Conservation (phyloP, 2,329 filamentous ascomycete genomes). For the Gaeumannomyces sp. region DNA sequence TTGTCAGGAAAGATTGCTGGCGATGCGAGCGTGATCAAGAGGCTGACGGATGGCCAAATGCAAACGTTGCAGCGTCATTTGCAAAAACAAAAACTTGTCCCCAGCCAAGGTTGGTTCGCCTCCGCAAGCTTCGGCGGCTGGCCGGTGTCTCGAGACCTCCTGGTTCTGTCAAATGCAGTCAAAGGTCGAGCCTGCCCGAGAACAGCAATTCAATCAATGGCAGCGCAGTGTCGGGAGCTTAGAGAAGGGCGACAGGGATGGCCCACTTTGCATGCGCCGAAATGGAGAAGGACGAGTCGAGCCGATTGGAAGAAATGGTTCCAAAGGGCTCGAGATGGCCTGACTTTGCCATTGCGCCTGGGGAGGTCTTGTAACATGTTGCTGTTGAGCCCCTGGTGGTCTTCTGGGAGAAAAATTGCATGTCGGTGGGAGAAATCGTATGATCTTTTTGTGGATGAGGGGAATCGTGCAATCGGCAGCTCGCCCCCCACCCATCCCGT, state of each 20-base stretch:
- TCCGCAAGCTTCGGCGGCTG: not conserved
- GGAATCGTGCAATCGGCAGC: slow-evolving; percentile 10
- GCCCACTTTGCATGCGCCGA: slow-evolving; percentile 3
- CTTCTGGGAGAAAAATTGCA: slow-evolving; percentile 8
- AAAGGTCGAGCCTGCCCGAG: not conserved
- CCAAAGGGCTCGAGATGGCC: slow-evolving; percentile 10
- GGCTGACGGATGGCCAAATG: not conserved
- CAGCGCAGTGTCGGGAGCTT: not conserved
- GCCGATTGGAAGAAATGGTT: slow-evolving; percentile 8
- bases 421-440: slow-evolving; percentile 10
- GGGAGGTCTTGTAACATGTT: slow-evolving; percentile 11
- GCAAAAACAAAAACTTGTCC: not conserved
- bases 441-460: slow-evolving; percentile 9
- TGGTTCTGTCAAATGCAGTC: not conserved
- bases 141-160: not conserved
- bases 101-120: not conserved
- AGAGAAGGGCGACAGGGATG: not conserved
- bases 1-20: not conserved
- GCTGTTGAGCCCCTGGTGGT: slow-evolving; percentile 9
- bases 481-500: not conserved
- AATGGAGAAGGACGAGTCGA: slow-evolving; percentile 2
- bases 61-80: not conserved
- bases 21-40: not conserved
- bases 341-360: slow-evolving; percentile 12
- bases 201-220: not conserved